Conservation (phyloP, 1,284 basidiomycete genomes). For the Malassezia dermatis region DNA sequence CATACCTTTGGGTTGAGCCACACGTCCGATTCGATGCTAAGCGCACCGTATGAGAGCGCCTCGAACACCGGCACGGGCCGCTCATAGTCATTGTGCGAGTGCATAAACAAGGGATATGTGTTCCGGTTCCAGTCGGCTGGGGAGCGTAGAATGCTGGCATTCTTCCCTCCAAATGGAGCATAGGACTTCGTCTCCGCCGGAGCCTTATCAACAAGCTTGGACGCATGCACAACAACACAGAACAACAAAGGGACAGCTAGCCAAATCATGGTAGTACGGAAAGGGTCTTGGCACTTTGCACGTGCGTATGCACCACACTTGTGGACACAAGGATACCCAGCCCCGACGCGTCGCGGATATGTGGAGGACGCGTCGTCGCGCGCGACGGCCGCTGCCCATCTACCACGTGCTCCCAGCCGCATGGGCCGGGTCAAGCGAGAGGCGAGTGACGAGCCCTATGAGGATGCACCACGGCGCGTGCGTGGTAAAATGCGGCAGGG, state of each 20-base stretch:
- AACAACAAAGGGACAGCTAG: background rate
- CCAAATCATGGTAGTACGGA: background rate
- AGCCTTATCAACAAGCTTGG: background rate
- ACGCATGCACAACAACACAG: conserved; percentile 14
- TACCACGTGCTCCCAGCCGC: background rate
- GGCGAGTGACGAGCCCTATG: background rate
- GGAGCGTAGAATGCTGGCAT: conserved; percentile 14
- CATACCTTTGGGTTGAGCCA: conserved; percentile 26
- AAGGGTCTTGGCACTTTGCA: background rate
- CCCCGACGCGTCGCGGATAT: background rate
- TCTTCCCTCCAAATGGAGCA: conserved; percentile 13
- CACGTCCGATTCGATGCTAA: conserved; percentile 28
- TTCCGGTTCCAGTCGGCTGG: conserved; percentile 23
- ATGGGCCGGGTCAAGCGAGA: conserved; percentile 16
- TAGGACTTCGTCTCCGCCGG: background rate
- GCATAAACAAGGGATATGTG: conserved; percentile 22
- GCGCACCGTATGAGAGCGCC: conserved; percentile 26
- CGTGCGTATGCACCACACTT: background rate
- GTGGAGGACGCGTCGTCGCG: background rate
- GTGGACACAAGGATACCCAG: no score
- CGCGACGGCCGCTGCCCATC: background rate
- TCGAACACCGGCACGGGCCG: conserved; percentile 25
- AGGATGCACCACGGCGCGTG: background rate
- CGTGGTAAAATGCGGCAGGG: conserved; percentile 22
- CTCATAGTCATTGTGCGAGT: conserved; percentile 41